Evolutionary conservation across 2,329 filamentous ascomycete genomes (phyloP).

Genomic region (Monilinia laxa): DNA sequence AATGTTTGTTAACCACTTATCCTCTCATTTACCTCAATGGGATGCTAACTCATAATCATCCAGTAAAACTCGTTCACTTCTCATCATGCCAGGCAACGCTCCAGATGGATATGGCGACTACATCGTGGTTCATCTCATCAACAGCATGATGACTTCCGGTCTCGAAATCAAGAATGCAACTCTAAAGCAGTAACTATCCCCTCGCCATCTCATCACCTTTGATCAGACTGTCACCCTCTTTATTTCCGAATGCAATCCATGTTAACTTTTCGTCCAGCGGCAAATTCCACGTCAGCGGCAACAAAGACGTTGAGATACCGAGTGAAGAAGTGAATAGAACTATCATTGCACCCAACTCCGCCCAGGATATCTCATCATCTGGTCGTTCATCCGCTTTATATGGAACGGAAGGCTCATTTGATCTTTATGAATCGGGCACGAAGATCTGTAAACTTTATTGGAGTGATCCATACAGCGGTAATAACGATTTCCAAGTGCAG

Average conservation of each 20-base stretch:
- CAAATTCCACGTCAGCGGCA: neutral
- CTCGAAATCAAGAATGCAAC: neutral
- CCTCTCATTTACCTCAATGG: neutral
- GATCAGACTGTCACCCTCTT: too few species aligned
- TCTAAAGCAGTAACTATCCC: neutral
- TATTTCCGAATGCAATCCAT: neutral
- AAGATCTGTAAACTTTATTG: neutral
- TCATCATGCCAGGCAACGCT: neutral
- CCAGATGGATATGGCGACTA: neutral
- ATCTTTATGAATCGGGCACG: neutral
- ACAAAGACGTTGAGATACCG: neutral
- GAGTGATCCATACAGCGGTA: neutral
- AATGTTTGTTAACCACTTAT: too few species aligned
- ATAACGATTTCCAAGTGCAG: neutral
- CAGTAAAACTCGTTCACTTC: neutral
- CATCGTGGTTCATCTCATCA: neutral
- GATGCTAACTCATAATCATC: neutral
- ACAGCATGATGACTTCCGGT: neutral
- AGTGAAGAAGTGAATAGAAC: neutral
- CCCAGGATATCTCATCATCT: neutral
- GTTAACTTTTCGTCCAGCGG: neutral
- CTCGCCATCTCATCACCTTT: neutral
- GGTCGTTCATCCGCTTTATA: neutral
- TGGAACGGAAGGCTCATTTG: neutral
- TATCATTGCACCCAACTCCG: neutral